Base-by-base conservation (phyloP, 257 asterid species). In the Eucommia ulmoides region DNA sequence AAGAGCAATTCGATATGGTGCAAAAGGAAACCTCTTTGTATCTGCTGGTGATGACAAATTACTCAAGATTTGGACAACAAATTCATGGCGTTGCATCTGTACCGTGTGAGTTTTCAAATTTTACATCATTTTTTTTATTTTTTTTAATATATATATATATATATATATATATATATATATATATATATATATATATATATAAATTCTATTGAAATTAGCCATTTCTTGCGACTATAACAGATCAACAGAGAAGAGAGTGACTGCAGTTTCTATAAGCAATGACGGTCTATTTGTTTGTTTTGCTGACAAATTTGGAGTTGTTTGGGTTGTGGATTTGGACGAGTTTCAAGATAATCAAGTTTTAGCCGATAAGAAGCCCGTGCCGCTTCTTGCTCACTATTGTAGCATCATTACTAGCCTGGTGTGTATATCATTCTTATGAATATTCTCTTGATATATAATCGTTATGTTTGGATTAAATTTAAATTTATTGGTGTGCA, bases 41-140 rank as follows among this genome's bases (percentile, higher is more conserved):
- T 83, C 99, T 9, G 94, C 89, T 26, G 96, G 99, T 33, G 99
- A 86, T 62, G 98, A 86, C 60, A 91, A 91, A 74, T 79, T 81
- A 20, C 93, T 86, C 25, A 86, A 83, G 70, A 59, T 91, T 51
- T 86, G 94, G 99, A 69, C 65, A 33, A 72, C 95, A 58, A 61
- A 63, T 57, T 54, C 84, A 12, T 91, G 99, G 95, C 82, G 57
- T 20, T 91, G 99, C 65, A 58, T 74, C 41, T 62, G 59, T 56
- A 69, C 88, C 0, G 77, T 78, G 99, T 91, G 75, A 78, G 96
- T 72, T 20, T 51, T 14, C 20, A 0, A 12, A 29, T 12, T 7
- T 29, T 29, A 12, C 8, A 29, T 29, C 38, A 29, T 29, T 29
- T 29, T 29, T 29, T 29, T 5, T 12, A 7, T 29, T 29, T 29